phyloP scores from a whole-genome alignment of 768 basidiomycete species.

The Lactarius indigo region DNA sequence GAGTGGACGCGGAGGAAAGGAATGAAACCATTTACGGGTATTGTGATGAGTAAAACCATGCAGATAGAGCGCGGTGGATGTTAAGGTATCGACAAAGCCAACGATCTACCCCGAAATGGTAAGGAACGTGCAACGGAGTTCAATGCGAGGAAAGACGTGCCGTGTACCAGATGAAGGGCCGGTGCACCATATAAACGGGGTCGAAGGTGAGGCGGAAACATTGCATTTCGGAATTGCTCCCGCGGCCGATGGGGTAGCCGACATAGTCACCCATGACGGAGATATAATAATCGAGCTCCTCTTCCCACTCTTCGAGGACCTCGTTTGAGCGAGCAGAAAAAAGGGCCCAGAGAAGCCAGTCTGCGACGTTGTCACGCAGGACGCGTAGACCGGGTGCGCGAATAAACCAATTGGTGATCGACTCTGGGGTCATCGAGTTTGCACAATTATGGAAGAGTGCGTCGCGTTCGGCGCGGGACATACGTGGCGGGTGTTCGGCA shows the following conservation, averaged over 20 bases:
- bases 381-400: conserved; percentile 31
- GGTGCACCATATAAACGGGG: conserved; percentile 49
- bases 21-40: conserved; percentile 33
- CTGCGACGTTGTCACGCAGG: conserved; percentile 46
- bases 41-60: conserved; percentile 56
- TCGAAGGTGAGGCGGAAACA: conserved; percentile 56
- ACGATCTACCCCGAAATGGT: conserved; percentile 44
- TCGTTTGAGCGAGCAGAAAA: conserved; percentile 43
- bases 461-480: conserved; percentile 42
- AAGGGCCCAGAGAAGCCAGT: conserved; percentile 67
- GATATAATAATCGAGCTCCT: conserved; percentile 51
- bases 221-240: conserved; percentile 37
- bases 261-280: conserved; percentile 38
- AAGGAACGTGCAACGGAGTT: background rate
- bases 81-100: conserved; percentile 44
- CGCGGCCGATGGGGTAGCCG: conserved; percentile 41
- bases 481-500: conserved; percentile 36
- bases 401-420: conserved; percentile 54
- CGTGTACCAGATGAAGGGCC: conserved; percentile 63
- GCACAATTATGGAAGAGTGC: conserved; percentile 49
- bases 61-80: conserved; percentile 37
- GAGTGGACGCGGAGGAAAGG: conserved; percentile 52
- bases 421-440: conserved; percentile 27
- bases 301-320: conserved; percentile 39
- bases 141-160: conserved; percentile 33